These are phyloP conservation scores for Yamadazyma dendronema DNA, from an alignment of 1,139 yeast genomes.

Conservation along the genomic window DNA sequence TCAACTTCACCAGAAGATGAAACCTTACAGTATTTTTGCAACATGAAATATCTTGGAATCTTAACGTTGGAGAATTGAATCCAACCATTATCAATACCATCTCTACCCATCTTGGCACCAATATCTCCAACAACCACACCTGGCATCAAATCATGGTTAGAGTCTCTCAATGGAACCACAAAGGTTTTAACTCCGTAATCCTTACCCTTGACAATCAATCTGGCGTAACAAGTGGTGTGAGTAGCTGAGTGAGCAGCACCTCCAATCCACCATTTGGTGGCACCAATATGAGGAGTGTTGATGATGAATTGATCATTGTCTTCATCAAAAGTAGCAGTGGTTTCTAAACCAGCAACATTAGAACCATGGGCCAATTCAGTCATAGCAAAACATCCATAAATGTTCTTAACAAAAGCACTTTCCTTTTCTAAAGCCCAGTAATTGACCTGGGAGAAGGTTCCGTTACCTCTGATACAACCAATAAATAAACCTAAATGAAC, in stretches of 20 bases:
- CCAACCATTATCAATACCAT: slow-evolving; percentile 92
- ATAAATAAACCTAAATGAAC: slow-evolving; percentile 51
- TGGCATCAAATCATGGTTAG: slow-evolving; percentile 65
- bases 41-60: slow-evolving; percentile 81
- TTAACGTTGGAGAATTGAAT: slow-evolving; percentile 80
- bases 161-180: slow-evolving; percentile 83
- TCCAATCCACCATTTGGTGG: slow-evolving; percentile 98
- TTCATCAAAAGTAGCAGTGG: slow-evolving; percentile 78
- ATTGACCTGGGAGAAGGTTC: slow-evolving; percentile 51
- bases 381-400: slow-evolving; percentile 93
- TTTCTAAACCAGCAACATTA: slow-evolving; percentile 87
- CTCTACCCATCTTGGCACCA: slow-evolving; percentile 92
- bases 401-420: slow-evolving; percentile 59
- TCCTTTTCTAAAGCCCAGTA: slow-evolving; percentile 81
- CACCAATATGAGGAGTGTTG: slow-evolving; percentile 86
- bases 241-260: slow-evolving; percentile 96
- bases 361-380: slow-evolving; percentile 95
- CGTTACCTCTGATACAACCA: slow-evolving; percentile 48
- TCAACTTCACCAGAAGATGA: slow-evolving; percentile 65
- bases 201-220: slow-evolving; percentile 75
- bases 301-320: slow-evolving; percentile 65
- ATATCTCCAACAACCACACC: slow-evolving; percentile 88
- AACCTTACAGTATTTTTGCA: slow-evolving; percentile 78
- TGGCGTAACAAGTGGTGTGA: slow-evolving; percentile 78
- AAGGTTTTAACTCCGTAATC: slow-evolving; percentile 91